These are phyloP conservation scores for Jaltomata sinuosa DNA, from an alignment of 257 asterid species.

Conservation along the genomic window DNA sequence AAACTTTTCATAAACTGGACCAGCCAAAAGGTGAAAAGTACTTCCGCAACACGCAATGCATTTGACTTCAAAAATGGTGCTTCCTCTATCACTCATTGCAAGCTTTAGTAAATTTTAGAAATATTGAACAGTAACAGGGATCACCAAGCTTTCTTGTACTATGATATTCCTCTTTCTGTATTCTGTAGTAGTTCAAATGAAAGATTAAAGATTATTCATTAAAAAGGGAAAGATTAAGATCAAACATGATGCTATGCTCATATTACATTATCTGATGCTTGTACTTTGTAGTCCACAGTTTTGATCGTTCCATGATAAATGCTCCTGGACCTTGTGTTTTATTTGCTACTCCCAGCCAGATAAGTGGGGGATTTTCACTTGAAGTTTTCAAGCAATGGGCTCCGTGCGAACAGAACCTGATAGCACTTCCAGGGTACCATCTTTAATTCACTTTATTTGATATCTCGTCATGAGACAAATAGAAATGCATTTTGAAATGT, in stretches of 20 bases:
- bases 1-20: conserved; percentile 84
- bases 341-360: conserved; percentile 96
- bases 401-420: conserved; percentile 69
- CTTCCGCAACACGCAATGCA: conserved; percentile 69
- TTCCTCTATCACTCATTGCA: conserved; percentile 3
- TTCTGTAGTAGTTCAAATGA: background rate
- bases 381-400: conserved; percentile 97
- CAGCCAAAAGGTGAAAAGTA: conserved; percentile 92
- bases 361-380: conserved; percentile 89
- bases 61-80: conserved; percentile 83
- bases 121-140: background rate
- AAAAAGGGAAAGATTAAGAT: background rate
- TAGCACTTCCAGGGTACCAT: conserved; percentile 75
- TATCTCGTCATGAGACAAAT: background rate
- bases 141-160: background rate
- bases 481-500: background rate
- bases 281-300: conserved; percentile 51
- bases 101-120: background rate
- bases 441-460: background rate
- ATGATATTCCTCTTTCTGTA: background rate
- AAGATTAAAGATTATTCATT: background rate
- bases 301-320: conserved; percentile 72
- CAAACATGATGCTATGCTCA: background rate
- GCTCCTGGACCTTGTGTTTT: conserved; percentile 96
- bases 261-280: background rate